Base-by-base conservation (phyloP, 768 basidiomycete species). In the Coprinopsis marcescibilis region DNA sequence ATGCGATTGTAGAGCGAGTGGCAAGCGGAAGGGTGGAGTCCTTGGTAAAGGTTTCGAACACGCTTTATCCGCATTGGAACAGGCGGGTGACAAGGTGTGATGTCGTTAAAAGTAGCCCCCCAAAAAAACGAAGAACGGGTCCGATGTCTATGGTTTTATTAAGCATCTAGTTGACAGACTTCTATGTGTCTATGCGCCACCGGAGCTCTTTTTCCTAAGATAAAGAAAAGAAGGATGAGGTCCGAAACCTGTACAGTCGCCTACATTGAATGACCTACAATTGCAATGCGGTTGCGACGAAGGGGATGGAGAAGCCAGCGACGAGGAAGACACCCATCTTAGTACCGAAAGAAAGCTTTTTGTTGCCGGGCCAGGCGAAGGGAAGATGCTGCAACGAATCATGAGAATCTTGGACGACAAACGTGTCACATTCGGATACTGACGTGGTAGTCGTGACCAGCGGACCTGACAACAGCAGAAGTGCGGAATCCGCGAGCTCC, bases 291-390 rank as follows among this genome's bases (percentile, higher is more conserved):
- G 77, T 67, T 4, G 84, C 85, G 45, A 73, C 52, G 62, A 89
- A 80, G 21, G 86, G 86, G 51, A 88, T 76, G 47, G 73, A 62
- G 62, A 86, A 85, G 11, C 85, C 86, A 11, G 67, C 49, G 12
- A 60, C 39, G 46, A 89, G 69, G 63, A 69, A 79, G 4, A 60
- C 44, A 20, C 59, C 51, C 43, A 81, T 51, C 63, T 81, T 83
- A 40, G 65, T 38, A 3, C 61, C 81, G 48, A 79, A 81, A 10
- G 64, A 51, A n/a, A 55, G 50, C 55, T 75, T 80, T 47, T 69
- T 78, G 48, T 74, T 65, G 15, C 69, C 73, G 40, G 76, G 79
- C 53, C 64, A 74, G 47, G 63, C 62, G 62, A 81, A 83, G 13
- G 78, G 80, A 17, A 78, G 64, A 59, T 79, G 79, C 79, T 80